Percentiles rank a stretch among this genome's conserved stretches.
Conservation (phyloP, 305 asterid genomes). For the Solanum aculeatissimum region DNA sequence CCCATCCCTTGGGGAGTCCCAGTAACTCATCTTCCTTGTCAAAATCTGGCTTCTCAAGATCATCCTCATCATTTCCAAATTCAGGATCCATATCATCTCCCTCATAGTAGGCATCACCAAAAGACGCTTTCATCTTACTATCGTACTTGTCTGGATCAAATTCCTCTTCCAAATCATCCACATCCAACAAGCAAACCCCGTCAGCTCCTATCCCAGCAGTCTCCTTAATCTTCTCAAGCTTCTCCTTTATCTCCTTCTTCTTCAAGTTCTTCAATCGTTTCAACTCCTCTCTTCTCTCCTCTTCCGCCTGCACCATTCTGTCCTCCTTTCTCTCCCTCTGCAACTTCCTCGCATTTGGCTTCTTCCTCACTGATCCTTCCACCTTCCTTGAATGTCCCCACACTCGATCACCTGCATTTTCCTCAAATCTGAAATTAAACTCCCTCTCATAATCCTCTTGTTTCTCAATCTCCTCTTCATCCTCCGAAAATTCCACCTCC, state of each 20-base stretch:
- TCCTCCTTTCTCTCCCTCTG: conserved; percentile 91
- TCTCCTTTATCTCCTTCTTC: conserved; percentile 75
- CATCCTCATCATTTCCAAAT: conserved; percentile 52
- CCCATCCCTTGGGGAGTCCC: conserved; percentile 74
- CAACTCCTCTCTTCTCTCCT: conserved; percentile 64
- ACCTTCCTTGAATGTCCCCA: conserved; percentile 63
- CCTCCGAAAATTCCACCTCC: conserved; percentile 42
- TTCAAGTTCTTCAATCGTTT: conserved; percentile 81
- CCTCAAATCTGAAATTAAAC: conserved; percentile 72
- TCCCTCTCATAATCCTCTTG: conserved; percentile 87
- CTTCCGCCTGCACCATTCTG: conserved; percentile 54
- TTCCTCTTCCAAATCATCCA: conserved; percentile 68
- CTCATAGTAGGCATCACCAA: conserved; percentile 50
- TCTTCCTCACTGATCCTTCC: conserved; percentile 91
- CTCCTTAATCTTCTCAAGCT: conserved; percentile 71
- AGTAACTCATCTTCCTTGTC: conserved; percentile 80
- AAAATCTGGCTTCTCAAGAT: conserved; percentile 59
- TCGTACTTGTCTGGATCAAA: conserved; percentile 72
- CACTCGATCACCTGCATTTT: conserved; percentile 78
- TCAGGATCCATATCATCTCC: conserved; percentile 53
- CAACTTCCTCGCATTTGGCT: conserved; percentile 48
- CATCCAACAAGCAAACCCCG: conserved; percentile 34
- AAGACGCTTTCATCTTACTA: conserved; percentile 65
- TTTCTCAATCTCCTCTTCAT: conserved; percentile 68
- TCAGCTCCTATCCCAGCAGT: conserved; percentile 60